A percentile compares a stretch with the other conserved stretches of the same genome.
Conservation (phyloP, 2,329 filamentous ascomycete species). For the Ascosphaera pollenicola region DNA sequence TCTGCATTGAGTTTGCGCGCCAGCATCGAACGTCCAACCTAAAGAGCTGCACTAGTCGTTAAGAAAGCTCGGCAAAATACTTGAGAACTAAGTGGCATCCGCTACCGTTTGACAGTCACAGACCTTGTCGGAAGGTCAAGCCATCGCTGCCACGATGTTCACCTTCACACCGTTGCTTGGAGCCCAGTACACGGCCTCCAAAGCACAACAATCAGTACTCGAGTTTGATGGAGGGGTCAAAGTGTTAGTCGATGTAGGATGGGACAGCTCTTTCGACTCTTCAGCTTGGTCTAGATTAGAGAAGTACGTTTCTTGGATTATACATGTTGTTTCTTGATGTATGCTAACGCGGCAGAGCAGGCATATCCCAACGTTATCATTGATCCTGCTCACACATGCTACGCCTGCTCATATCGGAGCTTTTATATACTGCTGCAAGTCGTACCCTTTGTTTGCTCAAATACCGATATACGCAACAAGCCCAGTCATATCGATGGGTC, state of each 20-base stretch:
- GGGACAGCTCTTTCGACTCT: conserved; percentile 79
- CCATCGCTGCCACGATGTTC: conserved; percentile 43
- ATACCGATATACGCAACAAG: conserved; percentile 89
- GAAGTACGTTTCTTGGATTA: conserved; percentile 37
- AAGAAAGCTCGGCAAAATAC: no score
- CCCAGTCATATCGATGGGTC: conserved; percentile 79
- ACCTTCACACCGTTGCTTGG: conserved; percentile 84
- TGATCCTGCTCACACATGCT: conserved; percentile 86
- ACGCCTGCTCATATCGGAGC: conserved; percentile 81
- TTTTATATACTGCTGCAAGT: conserved; percentile 91
- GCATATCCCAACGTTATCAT: conserved; percentile 74
- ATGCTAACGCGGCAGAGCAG: conserved; percentile 21
- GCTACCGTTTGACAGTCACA: no score
- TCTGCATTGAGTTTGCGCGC: no score
- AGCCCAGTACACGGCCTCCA: conserved; percentile 57
- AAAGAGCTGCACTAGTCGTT: no score
- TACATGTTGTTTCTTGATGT: background rate
- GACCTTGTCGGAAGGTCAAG: no score
- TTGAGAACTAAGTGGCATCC: no score
- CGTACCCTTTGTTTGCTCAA: conserved; percentile 74
- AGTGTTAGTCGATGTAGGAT: conserved; percentile 81
- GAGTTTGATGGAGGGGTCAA: conserved; percentile 96
- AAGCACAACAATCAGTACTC: conserved; percentile 81
- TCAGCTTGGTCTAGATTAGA: conserved; percentile 70
- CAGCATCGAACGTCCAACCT: no score